Conservation (phyloP, 1,139 yeast genomes). For the Blastobotrys arbuscula region DNA sequence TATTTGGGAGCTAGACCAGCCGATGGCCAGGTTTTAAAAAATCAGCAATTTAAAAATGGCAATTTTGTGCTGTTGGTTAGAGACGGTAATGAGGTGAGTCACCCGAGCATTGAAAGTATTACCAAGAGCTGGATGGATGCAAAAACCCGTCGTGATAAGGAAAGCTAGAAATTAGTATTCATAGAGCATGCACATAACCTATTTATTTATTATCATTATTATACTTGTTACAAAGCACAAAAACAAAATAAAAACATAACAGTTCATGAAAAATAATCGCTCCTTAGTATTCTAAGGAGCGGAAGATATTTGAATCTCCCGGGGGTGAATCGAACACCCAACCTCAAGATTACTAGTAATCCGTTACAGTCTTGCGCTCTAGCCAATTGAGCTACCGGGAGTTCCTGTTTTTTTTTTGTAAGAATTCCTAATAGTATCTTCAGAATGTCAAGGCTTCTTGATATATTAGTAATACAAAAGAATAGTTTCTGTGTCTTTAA, state of each 20-base stretch:
- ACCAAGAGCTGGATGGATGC: slow-evolving; percentile 18
- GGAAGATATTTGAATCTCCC: slow-evolving; percentile 45
- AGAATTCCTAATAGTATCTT: too few species aligned
- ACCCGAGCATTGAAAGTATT: slow-evolving; percentile 16
- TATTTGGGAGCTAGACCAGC: slow-evolving; percentile 23
- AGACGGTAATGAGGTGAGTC: slow-evolving; percentile 19
- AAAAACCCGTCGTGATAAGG: not conserved
- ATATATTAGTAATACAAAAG: too few species aligned
- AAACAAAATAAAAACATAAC: not conserved
- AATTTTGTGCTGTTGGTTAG: slow-evolving; percentile 26
- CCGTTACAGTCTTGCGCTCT: slow-evolving; percentile 76
- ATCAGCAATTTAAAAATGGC: slow-evolving; percentile 22
- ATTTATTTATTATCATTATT: too few species aligned
- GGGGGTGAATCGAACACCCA: slow-evolving; percentile 87
- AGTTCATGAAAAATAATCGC: slow-evolving; percentile 27
- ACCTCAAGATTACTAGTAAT: slow-evolving; percentile 51
- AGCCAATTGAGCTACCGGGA: slow-evolving; percentile 76
- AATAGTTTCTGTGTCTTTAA: too few species aligned
- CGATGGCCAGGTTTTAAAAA: slow-evolving; percentile 25
- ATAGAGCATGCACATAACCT: too few species aligned
- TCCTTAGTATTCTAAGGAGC: not conserved
- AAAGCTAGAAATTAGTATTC: too few species aligned
- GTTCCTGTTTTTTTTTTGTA: slow-evolving; percentile 28
- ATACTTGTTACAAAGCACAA: too few species aligned
- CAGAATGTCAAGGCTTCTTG: too few species aligned